A percentile compares a stretch with the other conserved stretches of the same genome.
These are phyloP conservation scores for Lentinula edodes DNA, from an alignment of 768 basidiomycete species.

Conservation along the genomic window DNA sequence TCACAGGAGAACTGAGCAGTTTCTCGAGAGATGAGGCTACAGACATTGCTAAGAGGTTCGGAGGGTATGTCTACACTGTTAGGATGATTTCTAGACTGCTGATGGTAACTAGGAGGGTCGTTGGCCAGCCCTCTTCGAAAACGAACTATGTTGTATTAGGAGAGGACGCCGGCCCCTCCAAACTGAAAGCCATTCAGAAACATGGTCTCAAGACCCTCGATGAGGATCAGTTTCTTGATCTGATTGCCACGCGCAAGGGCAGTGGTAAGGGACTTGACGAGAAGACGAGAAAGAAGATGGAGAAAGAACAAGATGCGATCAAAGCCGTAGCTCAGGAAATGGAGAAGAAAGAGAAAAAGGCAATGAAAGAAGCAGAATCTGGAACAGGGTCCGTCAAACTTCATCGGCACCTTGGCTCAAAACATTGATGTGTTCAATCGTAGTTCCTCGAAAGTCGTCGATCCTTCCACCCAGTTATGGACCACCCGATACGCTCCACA, in stretches of 20 bases:
- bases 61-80: slow-evolving; percentile 58
- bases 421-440: slow-evolving; percentile 6
- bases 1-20: slow-evolving; percentile 87
- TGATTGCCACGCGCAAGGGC: slow-evolving; percentile 72
- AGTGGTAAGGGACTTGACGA: slow-evolving; percentile 52
- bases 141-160: slow-evolving; percentile 90
- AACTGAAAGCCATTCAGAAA: slow-evolving; percentile 83
- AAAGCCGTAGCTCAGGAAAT: slow-evolving; percentile 70
- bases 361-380: slow-evolving; percentile 16
- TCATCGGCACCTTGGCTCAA: background rate
- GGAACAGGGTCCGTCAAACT: background rate
- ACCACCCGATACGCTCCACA: slow-evolving; percentile 93
- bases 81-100: background rate
- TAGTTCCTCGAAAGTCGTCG: slow-evolving; percentile 24
- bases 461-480: slow-evolving; percentile 75
- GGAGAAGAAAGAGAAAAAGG: slow-evolving; percentile 63
- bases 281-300: slow-evolving; percentile 75
- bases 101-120: slow-evolving; percentile 62
- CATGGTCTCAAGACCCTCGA: slow-evolving; percentile 67
- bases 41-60: slow-evolving; percentile 89
- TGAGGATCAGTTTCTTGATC: slow-evolving; percentile 82
- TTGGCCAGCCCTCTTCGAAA: slow-evolving; percentile 80
- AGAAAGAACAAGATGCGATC: slow-evolving; percentile 77
- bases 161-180: slow-evolving; percentile 80
- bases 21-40: slow-evolving; percentile 84